Conservation (phyloP, 2,329 filamentous ascomycete genomes). For the Ophiostoma piceae region DNA sequence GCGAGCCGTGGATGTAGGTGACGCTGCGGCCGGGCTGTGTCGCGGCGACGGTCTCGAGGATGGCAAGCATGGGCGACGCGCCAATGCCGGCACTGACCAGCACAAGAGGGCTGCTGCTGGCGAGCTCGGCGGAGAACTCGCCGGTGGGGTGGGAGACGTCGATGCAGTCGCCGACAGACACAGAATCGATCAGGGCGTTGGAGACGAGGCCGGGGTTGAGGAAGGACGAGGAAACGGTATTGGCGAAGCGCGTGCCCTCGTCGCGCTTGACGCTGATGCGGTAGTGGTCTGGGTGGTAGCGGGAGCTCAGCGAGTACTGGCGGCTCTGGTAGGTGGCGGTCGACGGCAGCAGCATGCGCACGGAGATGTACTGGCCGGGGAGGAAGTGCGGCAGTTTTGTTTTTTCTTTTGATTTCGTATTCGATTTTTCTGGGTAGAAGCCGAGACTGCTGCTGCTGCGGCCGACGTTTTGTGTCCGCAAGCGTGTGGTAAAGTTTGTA, state of each 20-base stretch:
- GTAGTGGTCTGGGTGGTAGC: slow-evolving; percentile 52
- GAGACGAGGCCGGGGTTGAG: slow-evolving; percentile 61
- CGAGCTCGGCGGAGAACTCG: slow-evolving; percentile 42
- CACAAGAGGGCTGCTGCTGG: slow-evolving; percentile 46
- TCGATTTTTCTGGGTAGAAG: not conserved
- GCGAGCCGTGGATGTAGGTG: slow-evolving; percentile 56
- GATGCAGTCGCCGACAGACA: slow-evolving; percentile 56
- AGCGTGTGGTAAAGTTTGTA: slow-evolving; percentile 18
- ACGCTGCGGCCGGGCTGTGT: slow-evolving; percentile 45
- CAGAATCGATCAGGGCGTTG: slow-evolving; percentile 60
- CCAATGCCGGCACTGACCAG: slow-evolving; percentile 59
- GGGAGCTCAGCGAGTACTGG: slow-evolving; percentile 68
- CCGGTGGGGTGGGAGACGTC: slow-evolving; percentile 62
- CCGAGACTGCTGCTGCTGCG: slow-evolving; percentile 28
- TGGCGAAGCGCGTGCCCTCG: slow-evolving; percentile 44
- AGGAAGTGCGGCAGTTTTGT: slow-evolving; percentile 52
- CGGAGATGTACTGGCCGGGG: slow-evolving; percentile 68
- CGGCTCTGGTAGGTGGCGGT: slow-evolving; percentile 49
- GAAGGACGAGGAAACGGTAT: slow-evolving; percentile 41
- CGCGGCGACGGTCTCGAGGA: slow-evolving; percentile 51
- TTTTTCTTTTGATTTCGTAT: no score
- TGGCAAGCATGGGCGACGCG: slow-evolving; percentile 55
- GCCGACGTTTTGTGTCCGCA: slow-evolving; percentile 19
- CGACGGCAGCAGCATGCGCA: slow-evolving; percentile 52
- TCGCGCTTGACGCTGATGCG: slow-evolving; percentile 69